Evolutionary conservation across 23 red algal genomes (phyloP).

Genomic region (Gracilaria domingensis): DNA sequence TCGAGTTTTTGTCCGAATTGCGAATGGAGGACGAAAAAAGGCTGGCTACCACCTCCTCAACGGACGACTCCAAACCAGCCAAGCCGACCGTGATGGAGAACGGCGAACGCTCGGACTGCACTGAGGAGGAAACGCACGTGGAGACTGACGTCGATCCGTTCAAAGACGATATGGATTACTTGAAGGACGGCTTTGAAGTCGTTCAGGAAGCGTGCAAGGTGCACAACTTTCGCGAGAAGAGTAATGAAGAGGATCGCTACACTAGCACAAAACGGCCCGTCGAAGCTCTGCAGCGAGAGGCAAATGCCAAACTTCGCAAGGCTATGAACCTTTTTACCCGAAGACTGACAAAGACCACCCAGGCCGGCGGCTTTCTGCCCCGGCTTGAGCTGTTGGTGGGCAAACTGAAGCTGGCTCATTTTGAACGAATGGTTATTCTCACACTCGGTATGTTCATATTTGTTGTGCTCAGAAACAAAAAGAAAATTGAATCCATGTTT

Average conservation of each 20-base stretch:
- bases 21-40: constrained; percentile 42
- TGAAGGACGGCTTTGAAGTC: constrained; percentile 76
- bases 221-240: constrained; percentile 77
- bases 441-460: constrained; percentile 69
- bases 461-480: neutral
- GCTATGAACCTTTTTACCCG: constrained; percentile 49
- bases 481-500: neutral
- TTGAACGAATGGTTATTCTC: constrained; percentile 79
- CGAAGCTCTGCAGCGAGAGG: constrained; percentile 67
- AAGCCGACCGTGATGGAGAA: constrained; percentile 10
- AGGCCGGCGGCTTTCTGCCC: constrained; percentile 44
- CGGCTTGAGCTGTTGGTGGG: constrained; percentile 68
- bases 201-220: constrained; percentile 74
- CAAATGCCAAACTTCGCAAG: constrained; percentile 65
- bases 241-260: constrained; percentile 74
- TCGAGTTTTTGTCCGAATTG: constrained; percentile 63
- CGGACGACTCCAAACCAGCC: neutral
- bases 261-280: constrained; percentile 73
- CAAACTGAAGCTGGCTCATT: constrained; percentile 69
- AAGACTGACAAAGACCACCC: constrained; percentile 41
- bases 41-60: neutral
- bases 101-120: constrained; percentile 8
- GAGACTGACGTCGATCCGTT: constrained; percentile 46
- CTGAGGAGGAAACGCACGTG: constrained; percentile 13
- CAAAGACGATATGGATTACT: constrained; percentile 74